These are phyloP conservation scores for Urostyla sp. DNA, from an alignment of 73 alveolate species.

Conservation along the genomic window DNA sequence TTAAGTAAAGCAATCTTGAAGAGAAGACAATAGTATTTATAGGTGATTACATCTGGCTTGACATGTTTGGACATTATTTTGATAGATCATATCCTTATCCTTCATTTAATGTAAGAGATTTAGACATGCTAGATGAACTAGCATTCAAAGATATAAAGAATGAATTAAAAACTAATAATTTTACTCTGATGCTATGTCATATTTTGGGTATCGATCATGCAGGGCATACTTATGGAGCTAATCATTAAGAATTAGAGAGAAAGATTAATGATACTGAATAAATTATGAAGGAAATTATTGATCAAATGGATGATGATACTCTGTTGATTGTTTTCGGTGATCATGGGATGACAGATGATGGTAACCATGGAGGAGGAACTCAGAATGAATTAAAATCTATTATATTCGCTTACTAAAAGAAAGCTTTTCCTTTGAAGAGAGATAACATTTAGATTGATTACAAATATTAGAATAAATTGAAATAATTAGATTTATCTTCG, in stretches of 20 bases:
- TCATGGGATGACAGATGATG: slow-evolving; percentile 88
- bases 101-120: slow-evolving; percentile 71
- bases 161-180: background rate
- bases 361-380: slow-evolving; percentile 84
- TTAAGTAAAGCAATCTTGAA: slow-evolving; percentile 32
- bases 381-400: slow-evolving; percentile 51
- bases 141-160: slow-evolving; percentile 16
- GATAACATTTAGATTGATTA: background rate
- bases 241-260: slow-evolving; percentile 54
- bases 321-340: slow-evolving; percentile 74
- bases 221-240: slow-evolving; percentile 73
- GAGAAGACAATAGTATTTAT: slow-evolving; percentile 56
- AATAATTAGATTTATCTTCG: slow-evolving; percentile 18
- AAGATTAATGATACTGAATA: slow-evolving; percentile 66
- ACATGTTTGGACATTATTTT: slow-evolving; percentile 60
- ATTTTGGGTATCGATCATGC: slow-evolving; percentile 87
- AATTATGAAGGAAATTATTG: slow-evolving; percentile 43
- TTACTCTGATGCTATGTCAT: slow-evolving; percentile 66
- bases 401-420: slow-evolving; percentile 67
- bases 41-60: slow-evolving; percentile 85
- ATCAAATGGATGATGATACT: slow-evolving; percentile 59
- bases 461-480: background rate
- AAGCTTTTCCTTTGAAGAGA: background rate
- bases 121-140: slow-evolving; percentile 70
- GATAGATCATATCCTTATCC: slow-evolving; percentile 60